Percentiles rank a stretch among this genome's conserved stretches.
These are phyloP conservation scores for Colletotrichum musae DNA, from an alignment of 2,329 filamentous ascomycete species.

Conservation along the genomic window DNA sequence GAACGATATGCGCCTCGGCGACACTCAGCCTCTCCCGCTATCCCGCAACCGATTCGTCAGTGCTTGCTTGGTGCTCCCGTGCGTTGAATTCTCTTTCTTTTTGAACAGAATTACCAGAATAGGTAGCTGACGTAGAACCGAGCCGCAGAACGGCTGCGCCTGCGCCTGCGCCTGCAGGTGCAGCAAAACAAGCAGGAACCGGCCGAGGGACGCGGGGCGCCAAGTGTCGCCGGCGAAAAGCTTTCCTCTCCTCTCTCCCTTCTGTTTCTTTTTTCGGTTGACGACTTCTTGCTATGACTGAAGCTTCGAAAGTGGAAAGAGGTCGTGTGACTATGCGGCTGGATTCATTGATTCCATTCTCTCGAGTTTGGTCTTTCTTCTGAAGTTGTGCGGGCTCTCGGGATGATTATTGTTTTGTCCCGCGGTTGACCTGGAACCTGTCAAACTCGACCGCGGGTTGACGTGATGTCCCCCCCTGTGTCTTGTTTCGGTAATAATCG, in stretches of 20 bases:
- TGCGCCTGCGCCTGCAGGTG: conserved; percentile 60
- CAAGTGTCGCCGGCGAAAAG: no score
- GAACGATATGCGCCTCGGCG: no score
- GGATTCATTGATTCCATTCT: no score
- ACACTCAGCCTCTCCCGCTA: conserved; percentile 44
- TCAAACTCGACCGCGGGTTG: no score
- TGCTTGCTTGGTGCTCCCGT: neutral
- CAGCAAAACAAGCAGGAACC: conserved; percentile 65
- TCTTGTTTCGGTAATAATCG: conserved; percentile 59
- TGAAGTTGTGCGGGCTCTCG: conserved; percentile 68
- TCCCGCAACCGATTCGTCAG: conserved; percentile 4
- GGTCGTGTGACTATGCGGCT: no score
- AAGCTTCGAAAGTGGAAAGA: no score
- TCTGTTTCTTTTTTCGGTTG: no score
- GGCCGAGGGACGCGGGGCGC: conserved; percentile 60
- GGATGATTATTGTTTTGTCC: conserved; percentile 63
- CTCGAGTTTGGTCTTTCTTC: conserved; percentile 40
- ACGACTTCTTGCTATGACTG: no score
- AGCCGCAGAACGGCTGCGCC: conserved; percentile 67
- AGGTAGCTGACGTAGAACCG: conserved; percentile 49
- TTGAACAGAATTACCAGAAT: conserved; percentile 16
- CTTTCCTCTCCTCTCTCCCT: no score
- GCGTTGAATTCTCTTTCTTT: neutral
- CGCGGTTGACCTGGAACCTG: conserved; percentile 52
- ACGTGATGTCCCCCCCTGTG: conserved; percentile 74